Base-by-base conservation (phyloP, 371 early-diverging fungal species). In the Haplosporangium sp. region DNA sequence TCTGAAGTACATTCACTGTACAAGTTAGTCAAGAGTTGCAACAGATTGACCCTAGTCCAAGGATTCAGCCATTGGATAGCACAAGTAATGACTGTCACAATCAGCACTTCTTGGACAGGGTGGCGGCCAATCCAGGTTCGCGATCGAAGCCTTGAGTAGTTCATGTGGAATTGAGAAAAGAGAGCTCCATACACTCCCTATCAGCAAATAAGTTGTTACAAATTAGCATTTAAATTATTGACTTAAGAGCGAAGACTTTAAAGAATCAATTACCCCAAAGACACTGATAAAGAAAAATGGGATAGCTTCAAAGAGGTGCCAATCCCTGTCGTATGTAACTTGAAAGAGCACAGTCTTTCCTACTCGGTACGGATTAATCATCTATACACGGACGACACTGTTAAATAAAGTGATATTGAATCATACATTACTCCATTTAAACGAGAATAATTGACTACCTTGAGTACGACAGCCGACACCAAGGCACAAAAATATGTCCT, bases 311-410 rank as follows among this genome's bases (percentile, higher is more conserved):
- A 97, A 97, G 65, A 91, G 86, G 65, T 94, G 93, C 95, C 97
- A 99, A 56, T 92, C 94, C 45, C 93, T 86, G 69, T 93, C 91
- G 76, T 97, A 96, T 4, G 92, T 90, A n/a, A 96, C 97, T 84
- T 97, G 96, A 84, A 97, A 98, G 84, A 96, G 87, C 66, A 98
- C 98, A 17, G 96, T 86, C 84, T 97, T 96, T 20, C 97, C 99
- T 1, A 95, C 94, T 55, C 98, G 89, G 72, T 97, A 96, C 10
- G 98, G 98, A 79, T 97, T 94, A 85, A 95, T 92, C 13, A 93
- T 87, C 88, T 89, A 76, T 19, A 15, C 56, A 47, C 45, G 15
- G 5, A 27, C 17, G 56, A 19, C 42, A 19, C 27, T 19, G 27
- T 45, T 42, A 59, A 35, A 0, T 68, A 37, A 63, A 27, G 27